Base-by-base conservation (phyloP, 768 basidiomycete genomes). In the Calocybe cyanea region DNA sequence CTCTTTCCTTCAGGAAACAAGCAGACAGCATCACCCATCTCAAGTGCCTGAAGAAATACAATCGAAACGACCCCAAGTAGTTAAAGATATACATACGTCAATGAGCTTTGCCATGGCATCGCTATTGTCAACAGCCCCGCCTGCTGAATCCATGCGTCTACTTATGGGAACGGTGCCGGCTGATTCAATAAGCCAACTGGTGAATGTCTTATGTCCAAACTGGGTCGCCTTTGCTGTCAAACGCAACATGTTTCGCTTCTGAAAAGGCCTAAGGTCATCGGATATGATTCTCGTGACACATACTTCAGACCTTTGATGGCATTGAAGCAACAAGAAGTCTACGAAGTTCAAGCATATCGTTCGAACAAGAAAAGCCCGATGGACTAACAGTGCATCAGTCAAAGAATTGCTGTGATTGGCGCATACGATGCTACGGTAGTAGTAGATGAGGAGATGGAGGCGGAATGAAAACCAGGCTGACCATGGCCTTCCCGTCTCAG, bases 1-100 rank as follows among this genome's bases (percentile, higher is more conserved):
- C 87, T 90, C 68, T 83, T 76, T 1, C 92, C 92, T 66, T 93
- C 92, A 2, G 91, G 90, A 55, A 92, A 92, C 44, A 92, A 55
- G 57, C 87, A 91, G 2, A 90, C 75, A 13, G 87, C 85, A 57
- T 90, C 87, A 7, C 89, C 89, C 8, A 69, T 49, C 58, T 87
- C 85, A 24, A 91, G 66, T 3, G 84, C 87, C 87, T 92, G 42
- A 20, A n/a, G n/a, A n/a, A 38, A 50, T 24, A 28, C 11, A 28
- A 11, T 28, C 25, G 25, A 28, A 28, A 28, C 48, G 43, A n/a
- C 9, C 10, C 33, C 8, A 34, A 19, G 11, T 28, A 20, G 32
- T 1, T 38, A 32, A 8, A 30, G 15, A 41, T 20, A 25, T 20
- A 42, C 63, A 25, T 57, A 85, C 88, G 72, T 83, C 71, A 62